Evolutionary conservation across 1,284 basidiomycete genomes (phyloP).

Genomic region (Exobasidium rhododendri): DNA sequence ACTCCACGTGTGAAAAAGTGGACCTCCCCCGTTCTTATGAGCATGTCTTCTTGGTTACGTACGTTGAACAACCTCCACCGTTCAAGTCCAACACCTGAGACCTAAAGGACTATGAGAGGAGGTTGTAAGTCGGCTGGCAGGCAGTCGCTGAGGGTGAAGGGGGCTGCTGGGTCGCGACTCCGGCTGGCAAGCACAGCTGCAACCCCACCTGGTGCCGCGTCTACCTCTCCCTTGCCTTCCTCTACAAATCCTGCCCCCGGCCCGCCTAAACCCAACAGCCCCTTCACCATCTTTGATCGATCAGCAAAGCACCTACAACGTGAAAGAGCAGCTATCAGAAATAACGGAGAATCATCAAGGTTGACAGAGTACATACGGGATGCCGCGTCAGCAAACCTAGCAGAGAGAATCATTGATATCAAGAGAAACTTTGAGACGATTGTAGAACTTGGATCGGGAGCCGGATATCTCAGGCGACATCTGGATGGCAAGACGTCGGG

Average conservation of each 20-base stretch:
- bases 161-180: not conserved
- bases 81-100: too few species aligned
- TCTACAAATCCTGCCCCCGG: constrained; percentile 35
- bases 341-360: constrained; percentile 62
- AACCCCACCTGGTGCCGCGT: not conserved
- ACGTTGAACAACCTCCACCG: too few species aligned
- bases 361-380: constrained; percentile 88
- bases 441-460: constrained; percentile 88
- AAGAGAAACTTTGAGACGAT: constrained; percentile 76
- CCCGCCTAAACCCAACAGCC: constrained; percentile 40
- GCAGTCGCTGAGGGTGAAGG: too few species aligned
- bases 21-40: too few species aligned
- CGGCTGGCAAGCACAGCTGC: not conserved
- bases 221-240: not conserved
- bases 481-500: constrained; percentile 68
- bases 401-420: constrained; percentile 84
- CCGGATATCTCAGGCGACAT: constrained; percentile 84
- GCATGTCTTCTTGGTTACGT: too few species aligned
- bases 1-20: too few species aligned
- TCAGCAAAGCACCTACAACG: constrained; percentile 75
- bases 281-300: constrained; percentile 72
- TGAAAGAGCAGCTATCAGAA: constrained; percentile 67
- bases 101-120: too few species aligned
- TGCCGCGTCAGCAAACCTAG: constrained; percentile 83
- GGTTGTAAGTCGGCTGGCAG: too few species aligned